Evolutionary conservation across 2,329 filamentous ascomycete species (phyloP), one percentile per base, ranked within the genome.

Genomic region (Aspergillus pseudonomiae): DNA sequence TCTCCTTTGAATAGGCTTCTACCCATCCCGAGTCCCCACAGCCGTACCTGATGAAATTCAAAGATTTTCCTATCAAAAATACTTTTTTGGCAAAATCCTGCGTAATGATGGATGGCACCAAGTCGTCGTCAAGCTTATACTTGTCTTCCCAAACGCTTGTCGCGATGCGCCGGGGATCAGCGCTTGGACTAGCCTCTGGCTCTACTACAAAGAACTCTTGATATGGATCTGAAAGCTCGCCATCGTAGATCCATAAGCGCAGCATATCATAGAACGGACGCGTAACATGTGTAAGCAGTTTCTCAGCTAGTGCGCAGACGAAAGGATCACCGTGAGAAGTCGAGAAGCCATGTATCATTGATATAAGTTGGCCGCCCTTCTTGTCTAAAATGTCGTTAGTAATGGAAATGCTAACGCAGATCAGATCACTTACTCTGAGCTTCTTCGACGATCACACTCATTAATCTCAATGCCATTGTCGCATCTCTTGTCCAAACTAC

Each of bases 111-210:
- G 90, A 94, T 0, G 95, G 95, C 28, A 97, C 89, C 91, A 97
- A 95, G 55, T 87, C 85, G 63, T 91, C 86, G 70, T 92, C 89
- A 45, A 97, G 84, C 73, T 92, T 91, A 79, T 97, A 99, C 76
- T 98, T 98, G 78, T 97, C 93, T 77, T 98, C 94, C 95, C 95
- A 99, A 2, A 98, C 94, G 68, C 94, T 97, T 43, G 91, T 94
- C 19, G 92, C 91, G 53, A 81, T 79, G 58, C 80, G 78, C 41
- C 81, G 75, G 32, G 80, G 81, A 69, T 83, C 81, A 32, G 78
- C 72, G 63, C 83, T 81, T 64, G 87, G 83, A 71, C 82, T 76
- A 57, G 78, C 76, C 59, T 89, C 86, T 70, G 94, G 92, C 75
- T 97, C 93, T 24, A 89, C 89, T 24, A 99, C 94, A 72, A 99